These are phyloP conservation scores for Leptographium wingfieldii DNA, from an alignment of 2,329 filamentous ascomycete genomes.

Conservation along the genomic window DNA sequence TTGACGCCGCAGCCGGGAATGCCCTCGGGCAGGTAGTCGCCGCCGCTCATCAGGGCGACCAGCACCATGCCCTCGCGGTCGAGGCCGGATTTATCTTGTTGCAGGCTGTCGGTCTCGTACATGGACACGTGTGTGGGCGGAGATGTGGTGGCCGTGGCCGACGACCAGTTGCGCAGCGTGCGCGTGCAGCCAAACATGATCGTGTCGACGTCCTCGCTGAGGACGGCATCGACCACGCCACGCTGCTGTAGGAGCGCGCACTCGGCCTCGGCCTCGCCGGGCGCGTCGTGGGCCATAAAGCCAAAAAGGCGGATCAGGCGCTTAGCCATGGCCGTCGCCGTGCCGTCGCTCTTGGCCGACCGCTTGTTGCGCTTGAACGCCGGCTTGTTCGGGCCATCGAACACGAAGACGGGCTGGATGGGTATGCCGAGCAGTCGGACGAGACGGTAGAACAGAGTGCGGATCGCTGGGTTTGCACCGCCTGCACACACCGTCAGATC, in stretches of 20 bases:
- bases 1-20: conserved; percentile 81
- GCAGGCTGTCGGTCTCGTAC: conserved; percentile 52
- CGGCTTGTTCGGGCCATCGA: conserved; percentile 40
- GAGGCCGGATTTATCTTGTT: conserved; percentile 36
- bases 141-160: conserved; percentile 55
- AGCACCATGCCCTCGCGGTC: conserved; percentile 85
- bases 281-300: conserved; percentile 73
- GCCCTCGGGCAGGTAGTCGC: conserved; percentile 83
- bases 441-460: conserved; percentile 87
- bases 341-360: conserved; percentile 49
- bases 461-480: conserved; percentile 77
- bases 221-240: conserved; percentile 79
- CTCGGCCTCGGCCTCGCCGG: conserved; percentile 91
- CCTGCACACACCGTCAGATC: conserved; percentile 21
- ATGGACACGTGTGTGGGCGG: conserved; percentile 75
- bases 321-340: conserved; percentile 68
- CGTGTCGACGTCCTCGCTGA: conserved; percentile 94
- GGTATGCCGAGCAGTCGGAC: conserved; percentile 38
- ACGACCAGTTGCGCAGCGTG: conserved; percentile 72
- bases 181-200: conserved; percentile 87
- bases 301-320: conserved; percentile 74
- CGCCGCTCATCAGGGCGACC: conserved; percentile 87
- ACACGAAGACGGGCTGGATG: conserved; percentile 40
- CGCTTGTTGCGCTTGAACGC: conserved; percentile 79
- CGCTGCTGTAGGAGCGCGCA: conserved; percentile 74